Evolutionary conservation across 2,329 filamentous ascomycete species (phyloP), one percentile per base, ranked within the genome.

Genomic region (Fusarium abutilonis): DNA sequence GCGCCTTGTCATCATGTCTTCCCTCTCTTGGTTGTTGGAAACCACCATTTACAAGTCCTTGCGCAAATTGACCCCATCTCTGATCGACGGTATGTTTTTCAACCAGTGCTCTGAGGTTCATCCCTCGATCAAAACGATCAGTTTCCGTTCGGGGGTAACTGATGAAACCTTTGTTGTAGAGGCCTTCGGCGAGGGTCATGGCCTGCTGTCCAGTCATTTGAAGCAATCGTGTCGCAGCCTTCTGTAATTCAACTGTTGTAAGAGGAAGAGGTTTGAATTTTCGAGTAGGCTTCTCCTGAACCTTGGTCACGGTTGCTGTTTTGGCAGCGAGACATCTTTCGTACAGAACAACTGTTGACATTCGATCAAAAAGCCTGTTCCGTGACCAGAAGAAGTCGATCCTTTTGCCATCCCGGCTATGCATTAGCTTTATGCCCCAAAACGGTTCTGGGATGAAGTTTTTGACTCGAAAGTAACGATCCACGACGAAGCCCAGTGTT

Each of bases 101-200:
- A 15, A 97, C 85, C 9, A 99, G 80, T 19, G 83, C 85, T 61
- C 85, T 86, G 17, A 99, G 82, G 72, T 98, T 89, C 80, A 98
- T 97, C 5, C 85, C 94, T 69, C 86, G 87, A 71, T 97, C 93
- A 72, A 98, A 99, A 29, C 94, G 90, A 75, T 99, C 95, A 0
- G 95, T 99, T 76, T 99, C 95, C 0, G 95, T 99, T 76, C 95
- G 88, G 1, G 95, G 95, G 76, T 99, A 99, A 75, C 93, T 97
- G 76, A 99, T 97, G 77, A 93, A 98, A 0, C 95, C 95, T 75
- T 90, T 93, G 43, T 93, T 93, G 79, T 99, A 99, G 3, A 99
- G 84, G 6, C 82, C 81, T 75, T 99, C 95, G 5, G 95, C 95
- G 21, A 89, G 82, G 44, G 84, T 89, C 93, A 99, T 97, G 40